These are phyloP conservation scores for Thermothelomyces thermophilus DNA, from an alignment of 2,329 filamentous ascomycete species.

Conservation along the genomic window DNA sequence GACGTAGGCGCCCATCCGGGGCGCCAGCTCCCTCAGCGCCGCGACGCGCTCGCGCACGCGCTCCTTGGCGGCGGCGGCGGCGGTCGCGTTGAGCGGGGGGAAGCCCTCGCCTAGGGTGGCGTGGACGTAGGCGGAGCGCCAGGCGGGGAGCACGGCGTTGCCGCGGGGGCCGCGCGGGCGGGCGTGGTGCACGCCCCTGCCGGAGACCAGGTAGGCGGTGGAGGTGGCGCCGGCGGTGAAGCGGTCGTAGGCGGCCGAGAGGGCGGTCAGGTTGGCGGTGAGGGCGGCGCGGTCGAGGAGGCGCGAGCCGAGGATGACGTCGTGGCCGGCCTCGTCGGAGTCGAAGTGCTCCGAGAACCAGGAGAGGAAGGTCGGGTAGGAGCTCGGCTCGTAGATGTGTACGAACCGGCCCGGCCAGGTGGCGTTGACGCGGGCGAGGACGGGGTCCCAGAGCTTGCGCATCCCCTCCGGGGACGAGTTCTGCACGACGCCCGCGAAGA, in stretches of 20 bases:
- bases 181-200: slow-evolving; percentile 39
- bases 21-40: slow-evolving; percentile 35
- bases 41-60: slow-evolving; percentile 28
- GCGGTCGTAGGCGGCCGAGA: slow-evolving; percentile 34
- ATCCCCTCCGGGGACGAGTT: slow-evolving; percentile 30
- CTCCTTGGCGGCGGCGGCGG: slow-evolving; percentile 24
- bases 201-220: slow-evolving; percentile 36
- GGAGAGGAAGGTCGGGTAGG: slow-evolving; percentile 32
- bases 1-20: slow-evolving; percentile 38
- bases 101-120: slow-evolving; percentile 23
- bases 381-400: slow-evolving; percentile 2
- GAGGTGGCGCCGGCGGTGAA: slow-evolving; percentile 28
- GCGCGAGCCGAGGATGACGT: slow-evolving; percentile 37
- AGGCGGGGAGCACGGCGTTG: slow-evolving; percentile 45
- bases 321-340: slow-evolving; percentile 30
- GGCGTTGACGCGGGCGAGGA: slow-evolving; percentile 34
- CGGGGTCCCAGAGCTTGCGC: slow-evolving; percentile 29
- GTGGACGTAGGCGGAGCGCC: slow-evolving; percentile 41
- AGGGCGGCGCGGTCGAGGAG: slow-evolving; percentile 36
- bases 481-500: slow-evolving; percentile 31
- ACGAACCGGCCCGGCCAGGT: slow-evolving; percentile 32
- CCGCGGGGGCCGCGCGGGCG: slow-evolving; percentile 36
- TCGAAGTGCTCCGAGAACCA: slow-evolving; percentile 36
- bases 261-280: slow-evolving; percentile 29
- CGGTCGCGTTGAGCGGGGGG: slow-evolving; percentile 30